Conservation (phyloP, 768 basidiomycete species). For the Aureoboletus auriporus region DNA sequence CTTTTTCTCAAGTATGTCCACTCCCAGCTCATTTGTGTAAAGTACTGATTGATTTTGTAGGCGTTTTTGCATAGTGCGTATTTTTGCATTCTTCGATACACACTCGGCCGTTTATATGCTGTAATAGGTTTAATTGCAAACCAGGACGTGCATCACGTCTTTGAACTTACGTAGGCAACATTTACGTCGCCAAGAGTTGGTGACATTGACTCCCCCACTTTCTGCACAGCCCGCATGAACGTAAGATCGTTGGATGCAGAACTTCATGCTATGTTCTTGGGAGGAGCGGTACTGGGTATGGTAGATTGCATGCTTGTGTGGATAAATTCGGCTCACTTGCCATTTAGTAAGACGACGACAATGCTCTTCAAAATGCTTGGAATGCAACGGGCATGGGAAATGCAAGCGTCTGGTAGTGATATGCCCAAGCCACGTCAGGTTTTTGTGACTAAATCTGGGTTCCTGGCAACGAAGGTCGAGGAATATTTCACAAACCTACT, state of each 20-base stretch:
- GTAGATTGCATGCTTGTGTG: not conserved
- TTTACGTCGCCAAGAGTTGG: slow-evolving; percentile 11
- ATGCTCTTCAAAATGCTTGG: slow-evolving; percentile 76
- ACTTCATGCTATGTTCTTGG: slow-evolving; percentile 65
- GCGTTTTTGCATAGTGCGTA: slow-evolving; percentile 20
- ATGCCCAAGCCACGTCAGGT: slow-evolving; percentile 56
- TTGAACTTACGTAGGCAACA: slow-evolving; percentile 21
- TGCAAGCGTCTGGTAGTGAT: slow-evolving; percentile 17
- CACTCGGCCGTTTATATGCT: not conserved
- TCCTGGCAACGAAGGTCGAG: slow-evolving; percentile 66
- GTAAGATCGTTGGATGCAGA: slow-evolving; percentile 53
- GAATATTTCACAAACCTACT: slow-evolving; percentile 56
- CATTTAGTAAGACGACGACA: slow-evolving; percentile 63
- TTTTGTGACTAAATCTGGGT: slow-evolving; percentile 70
- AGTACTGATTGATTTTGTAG: slow-evolving; percentile 23
- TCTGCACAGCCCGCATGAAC: slow-evolving; percentile 40
- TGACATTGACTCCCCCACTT: not conserved
- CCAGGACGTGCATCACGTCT: slow-evolving; percentile 24
- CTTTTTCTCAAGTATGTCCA: slow-evolving; percentile 25
- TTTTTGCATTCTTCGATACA: not conserved
- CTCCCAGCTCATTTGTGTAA: slow-evolving; percentile 29
- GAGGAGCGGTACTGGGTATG: slow-evolving; percentile 69
- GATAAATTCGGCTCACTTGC: not conserved
- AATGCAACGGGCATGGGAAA: slow-evolving; percentile 54
- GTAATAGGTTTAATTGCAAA: slow-evolving; percentile 23